Percentiles rank a stretch among this genome's conserved stretches.
Evolutionary conservation across 495 filamentous ascomycete genomes (phyloP).

Genomic region (Aspergillus panamensis): DNA sequence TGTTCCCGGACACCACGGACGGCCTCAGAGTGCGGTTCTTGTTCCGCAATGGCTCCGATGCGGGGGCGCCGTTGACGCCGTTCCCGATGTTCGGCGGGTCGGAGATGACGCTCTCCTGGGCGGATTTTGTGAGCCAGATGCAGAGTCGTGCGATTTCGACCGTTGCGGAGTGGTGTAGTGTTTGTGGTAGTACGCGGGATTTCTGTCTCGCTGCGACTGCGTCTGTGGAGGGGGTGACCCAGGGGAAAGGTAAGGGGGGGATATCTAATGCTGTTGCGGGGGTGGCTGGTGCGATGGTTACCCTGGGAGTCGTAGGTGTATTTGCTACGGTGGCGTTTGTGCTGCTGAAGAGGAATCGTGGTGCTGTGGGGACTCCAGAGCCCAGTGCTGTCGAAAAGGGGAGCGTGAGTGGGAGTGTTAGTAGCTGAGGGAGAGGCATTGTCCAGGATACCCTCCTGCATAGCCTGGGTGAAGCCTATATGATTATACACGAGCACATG

Average conservation of each 20-base stretch:
- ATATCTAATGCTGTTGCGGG: constrained; percentile 49
- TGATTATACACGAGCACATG: too few relatives aligned
- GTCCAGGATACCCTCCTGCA: too few relatives aligned
- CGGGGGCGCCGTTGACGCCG: constrained; percentile 26
- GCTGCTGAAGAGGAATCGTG: constrained; percentile 26
- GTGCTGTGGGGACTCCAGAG: neutral
- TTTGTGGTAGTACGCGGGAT: constrained; percentile 43
- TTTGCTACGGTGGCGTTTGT: constrained; percentile 46
- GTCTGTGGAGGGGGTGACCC: neutral
- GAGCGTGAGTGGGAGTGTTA: constrained; percentile 2
- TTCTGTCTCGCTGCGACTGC: constrained; percentile 3
- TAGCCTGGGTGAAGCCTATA: too few relatives aligned
- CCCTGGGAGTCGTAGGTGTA: constrained; percentile 46
- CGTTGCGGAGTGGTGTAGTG: constrained; percentile 42
- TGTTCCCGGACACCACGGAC: constrained; percentile 31
- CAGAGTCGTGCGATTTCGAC: constrained; percentile 37
- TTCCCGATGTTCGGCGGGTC: constrained; percentile 45
- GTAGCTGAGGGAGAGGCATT: neutral
- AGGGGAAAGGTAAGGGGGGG: constrained; percentile 23
- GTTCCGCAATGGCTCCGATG: constrained; percentile 51
- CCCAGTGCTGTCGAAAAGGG: neutral
- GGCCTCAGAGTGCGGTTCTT: constrained; percentile 46
- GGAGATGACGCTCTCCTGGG: constrained; percentile 34
- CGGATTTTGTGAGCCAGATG: constrained; percentile 37
- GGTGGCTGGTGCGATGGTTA: constrained; percentile 62